Percentiles rank a stretch among this genome's conserved stretches.
These are phyloP conservation scores for Seminavis robusta DNA, from an alignment of 108 stramenopile species.

Conservation along the genomic window DNA sequence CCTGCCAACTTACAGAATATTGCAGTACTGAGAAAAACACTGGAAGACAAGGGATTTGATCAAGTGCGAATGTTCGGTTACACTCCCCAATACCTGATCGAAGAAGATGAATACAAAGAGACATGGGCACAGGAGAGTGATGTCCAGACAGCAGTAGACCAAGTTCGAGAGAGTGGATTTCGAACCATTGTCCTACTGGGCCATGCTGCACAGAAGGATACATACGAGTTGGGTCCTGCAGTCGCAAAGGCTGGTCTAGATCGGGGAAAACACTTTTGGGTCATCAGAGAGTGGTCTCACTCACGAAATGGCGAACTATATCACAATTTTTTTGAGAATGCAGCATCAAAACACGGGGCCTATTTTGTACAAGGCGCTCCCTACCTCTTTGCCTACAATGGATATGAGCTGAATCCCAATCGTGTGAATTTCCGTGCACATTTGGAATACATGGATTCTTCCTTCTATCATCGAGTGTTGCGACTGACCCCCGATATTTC, in stretches of 20 bases:
- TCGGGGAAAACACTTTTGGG: conserved; percentile 1
- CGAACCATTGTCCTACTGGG: conserved; percentile 5
- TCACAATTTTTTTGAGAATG: too few relatives aligned
- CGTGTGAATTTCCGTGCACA: too few relatives aligned
- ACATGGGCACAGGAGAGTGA: background rate
- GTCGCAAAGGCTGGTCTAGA: background rate
- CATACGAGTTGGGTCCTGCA: background rate
- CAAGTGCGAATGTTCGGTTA: background rate
- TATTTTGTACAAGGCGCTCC: too few relatives aligned
- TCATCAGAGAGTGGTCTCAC: too few relatives aligned
- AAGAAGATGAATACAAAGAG: background rate
- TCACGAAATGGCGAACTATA: too few relatives aligned
- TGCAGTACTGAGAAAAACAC: too few relatives aligned
- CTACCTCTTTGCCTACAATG: too few relatives aligned
- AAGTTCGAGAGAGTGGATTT: background rate
- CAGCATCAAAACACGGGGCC: too few relatives aligned
- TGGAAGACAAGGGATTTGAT: background rate
- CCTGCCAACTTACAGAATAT: background rate
- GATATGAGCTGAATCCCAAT: too few relatives aligned
- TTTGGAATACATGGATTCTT: too few relatives aligned
- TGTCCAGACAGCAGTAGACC: background rate
- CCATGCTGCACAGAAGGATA: background rate
- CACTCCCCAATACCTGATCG: background rate
- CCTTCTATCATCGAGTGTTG: too few relatives aligned
- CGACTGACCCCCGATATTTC: too few relatives aligned